Percentiles rank a stretch among this genome's conserved stretches.
Evolutionary conservation across 2,329 filamentous ascomycete species (phyloP).

Genomic region (Scytalidium sp.): DNA sequence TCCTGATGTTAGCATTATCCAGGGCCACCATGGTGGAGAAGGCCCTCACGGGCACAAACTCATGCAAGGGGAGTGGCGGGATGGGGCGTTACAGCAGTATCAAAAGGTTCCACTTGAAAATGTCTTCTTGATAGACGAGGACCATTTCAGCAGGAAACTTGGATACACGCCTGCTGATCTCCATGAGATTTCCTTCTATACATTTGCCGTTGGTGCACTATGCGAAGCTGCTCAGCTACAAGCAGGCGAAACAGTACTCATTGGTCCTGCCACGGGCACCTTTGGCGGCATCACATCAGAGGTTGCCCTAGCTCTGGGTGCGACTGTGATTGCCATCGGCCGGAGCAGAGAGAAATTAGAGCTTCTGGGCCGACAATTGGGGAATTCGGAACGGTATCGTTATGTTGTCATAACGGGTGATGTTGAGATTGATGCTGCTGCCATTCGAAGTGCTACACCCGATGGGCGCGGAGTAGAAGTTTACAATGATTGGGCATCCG

Average conservation of each 20-base stretch:
- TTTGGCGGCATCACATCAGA: constrained; percentile 38
- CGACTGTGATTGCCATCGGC: not conserved
- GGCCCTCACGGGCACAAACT: constrained; percentile 23
- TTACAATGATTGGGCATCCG: not conserved
- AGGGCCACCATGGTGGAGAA: constrained; percentile 27
- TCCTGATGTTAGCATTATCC: constrained; percentile 22
- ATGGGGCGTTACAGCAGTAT: constrained; percentile 32
- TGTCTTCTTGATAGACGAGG: constrained; percentile 29
- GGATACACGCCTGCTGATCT: constrained; percentile 12
- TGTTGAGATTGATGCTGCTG: not conserved
- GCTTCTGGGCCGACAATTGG: not conserved
- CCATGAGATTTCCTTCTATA: no score
- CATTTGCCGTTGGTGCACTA: not conserved
- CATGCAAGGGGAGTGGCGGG: constrained; percentile 29
- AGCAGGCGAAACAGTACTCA: constrained; percentile 42
- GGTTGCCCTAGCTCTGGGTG: not conserved
- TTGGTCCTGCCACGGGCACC: constrained; percentile 43
- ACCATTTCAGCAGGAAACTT: constrained; percentile 17
- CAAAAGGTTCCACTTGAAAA: constrained; percentile 34
- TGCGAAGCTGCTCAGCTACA: constrained; percentile 20
- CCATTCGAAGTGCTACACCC: not conserved
- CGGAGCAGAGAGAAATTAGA: no score
- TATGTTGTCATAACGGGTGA: not conserved
- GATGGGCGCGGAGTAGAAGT: not conserved
- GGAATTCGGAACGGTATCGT: not conserved